These are phyloP conservation scores for Lactifluus pinguis DNA, from an alignment of 768 basidiomycete genomes.

Conservation along the genomic window DNA sequence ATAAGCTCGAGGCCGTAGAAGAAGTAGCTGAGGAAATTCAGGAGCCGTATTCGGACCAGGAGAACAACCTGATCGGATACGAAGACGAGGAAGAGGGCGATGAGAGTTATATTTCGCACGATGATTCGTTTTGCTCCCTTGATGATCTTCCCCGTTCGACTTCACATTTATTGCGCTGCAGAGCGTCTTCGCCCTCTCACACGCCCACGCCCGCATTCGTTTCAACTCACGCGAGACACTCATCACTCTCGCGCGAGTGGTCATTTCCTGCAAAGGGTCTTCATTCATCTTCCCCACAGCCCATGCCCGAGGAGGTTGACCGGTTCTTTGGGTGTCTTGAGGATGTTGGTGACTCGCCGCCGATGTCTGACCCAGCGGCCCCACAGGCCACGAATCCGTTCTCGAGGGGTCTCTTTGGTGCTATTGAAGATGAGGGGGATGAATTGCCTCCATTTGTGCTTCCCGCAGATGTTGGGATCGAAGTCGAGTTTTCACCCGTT, in stretches of 20 bases:
- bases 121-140: constrained; percentile 23
- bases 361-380: constrained; percentile 26
- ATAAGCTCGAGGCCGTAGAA: constrained; percentile 41
- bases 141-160: constrained; percentile 25
- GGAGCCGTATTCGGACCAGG: constrained; percentile 36
- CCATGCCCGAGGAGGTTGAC: constrained; percentile 46
- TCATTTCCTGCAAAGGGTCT: constrained; percentile 36
- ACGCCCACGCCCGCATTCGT: constrained; percentile 22
- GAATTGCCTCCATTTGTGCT: constrained; percentile 42
- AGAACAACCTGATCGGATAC: constrained; percentile 53
- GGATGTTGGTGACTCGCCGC: constrained; percentile 43
- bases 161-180: constrained; percentile 27
- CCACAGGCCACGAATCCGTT: constrained; percentile 46
- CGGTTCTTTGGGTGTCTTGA: constrained; percentile 67
- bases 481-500: constrained; percentile 21
- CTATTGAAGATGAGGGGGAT: constrained; percentile 37
- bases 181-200: constrained; percentile 24
- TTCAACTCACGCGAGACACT: constrained; percentile 26
- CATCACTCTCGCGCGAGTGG: constrained; percentile 60
- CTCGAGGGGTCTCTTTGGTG: constrained; percentile 40
- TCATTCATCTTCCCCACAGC: constrained; percentile 17
- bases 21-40: constrained; percentile 41
- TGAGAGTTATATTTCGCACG: constrained; percentile 37
- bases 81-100: constrained; percentile 70
- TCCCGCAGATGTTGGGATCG: constrained; percentile 36